Percentiles rank a stretch among this genome's conserved stretches.
These are phyloP conservation scores for Candida sanyiensis DNA, from an alignment of 805 yeast genomes.

Conservation along the genomic window DNA sequence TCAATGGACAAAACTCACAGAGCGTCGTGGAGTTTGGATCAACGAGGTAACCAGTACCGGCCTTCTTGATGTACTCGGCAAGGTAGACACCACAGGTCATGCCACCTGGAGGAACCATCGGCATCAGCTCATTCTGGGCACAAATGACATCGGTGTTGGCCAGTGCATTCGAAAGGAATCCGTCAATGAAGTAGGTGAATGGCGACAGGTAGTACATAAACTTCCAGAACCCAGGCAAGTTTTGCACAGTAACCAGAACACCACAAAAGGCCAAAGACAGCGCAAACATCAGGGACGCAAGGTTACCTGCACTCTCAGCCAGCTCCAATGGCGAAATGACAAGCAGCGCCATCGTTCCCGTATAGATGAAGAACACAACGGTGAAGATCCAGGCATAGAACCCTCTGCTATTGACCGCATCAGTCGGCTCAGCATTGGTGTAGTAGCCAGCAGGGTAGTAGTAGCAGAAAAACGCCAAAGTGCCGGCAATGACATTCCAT, in stretches of 20 bases:
- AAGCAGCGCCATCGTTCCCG: slow-evolving; percentile 51
- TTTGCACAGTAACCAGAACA: slow-evolving; percentile 51
- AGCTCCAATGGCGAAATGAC: slow-evolving; percentile 53
- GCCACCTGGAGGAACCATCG: slow-evolving; percentile 47
- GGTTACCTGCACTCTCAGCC: slow-evolving; percentile 58
- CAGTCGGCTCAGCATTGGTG: slow-evolving; percentile 57
- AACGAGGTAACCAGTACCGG: slow-evolving; percentile 24
- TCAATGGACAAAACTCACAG: slow-evolving; percentile 57
- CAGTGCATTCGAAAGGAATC: slow-evolving; percentile 48
- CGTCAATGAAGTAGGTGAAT: slow-evolving; percentile 55
- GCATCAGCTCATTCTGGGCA: slow-evolving; percentile 39
- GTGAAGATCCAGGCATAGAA: slow-evolving; percentile 37
- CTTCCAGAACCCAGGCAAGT: slow-evolving; percentile 65
- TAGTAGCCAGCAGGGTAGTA: slow-evolving; percentile 73
- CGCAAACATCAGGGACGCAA: slow-evolving; percentile 50
- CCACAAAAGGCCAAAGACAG: slow-evolving; percentile 70
- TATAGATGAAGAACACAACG: slow-evolving; percentile 47
- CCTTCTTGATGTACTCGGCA: slow-evolving; percentile 26
- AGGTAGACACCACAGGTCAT: slow-evolving; percentile 53
- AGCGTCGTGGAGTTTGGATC: slow-evolving; percentile 31
- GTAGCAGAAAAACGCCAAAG: slow-evolving; percentile 54
- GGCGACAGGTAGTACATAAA: slow-evolving; percentile 74
- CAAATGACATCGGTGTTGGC: slow-evolving; percentile 45
- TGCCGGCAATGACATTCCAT: slow-evolving; percentile 55
- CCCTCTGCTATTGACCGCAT: slow-evolving; percentile 45